Percentiles rank a stretch among this genome's conserved stretches.
Conservation (phyloP, 2,329 filamentous ascomycete species). For the Venturia oleaginea region DNA sequence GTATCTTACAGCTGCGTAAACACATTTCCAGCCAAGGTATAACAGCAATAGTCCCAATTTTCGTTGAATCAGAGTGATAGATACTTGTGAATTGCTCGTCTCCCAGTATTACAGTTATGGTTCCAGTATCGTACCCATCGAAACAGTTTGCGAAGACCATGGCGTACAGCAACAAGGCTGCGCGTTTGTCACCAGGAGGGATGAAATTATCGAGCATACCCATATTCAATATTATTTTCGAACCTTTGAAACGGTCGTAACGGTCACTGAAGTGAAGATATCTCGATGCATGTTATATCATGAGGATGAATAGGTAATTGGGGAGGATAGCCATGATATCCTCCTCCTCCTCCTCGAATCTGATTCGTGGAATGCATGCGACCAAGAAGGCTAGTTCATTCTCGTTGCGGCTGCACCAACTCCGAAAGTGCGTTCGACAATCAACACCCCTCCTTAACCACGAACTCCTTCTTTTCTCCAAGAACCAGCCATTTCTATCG, state of each 20-base stretch:
- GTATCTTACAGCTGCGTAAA: slow-evolving; percentile 33
- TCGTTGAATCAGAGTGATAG: slow-evolving; percentile 29
- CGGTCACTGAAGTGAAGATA: neutral
- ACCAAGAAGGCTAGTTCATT: neutral
- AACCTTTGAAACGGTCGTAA: neutral
- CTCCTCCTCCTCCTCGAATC: neutral
- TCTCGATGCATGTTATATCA: neutral
- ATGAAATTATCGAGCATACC: slow-evolving; percentile 28
- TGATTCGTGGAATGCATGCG: neutral
- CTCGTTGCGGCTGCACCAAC: neutral
- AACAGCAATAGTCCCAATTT: slow-evolving; percentile 31
- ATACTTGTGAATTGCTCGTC: slow-evolving; percentile 34
- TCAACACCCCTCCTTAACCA: too few species aligned
- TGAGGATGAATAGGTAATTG: neutral
- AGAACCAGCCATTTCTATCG: neutral
- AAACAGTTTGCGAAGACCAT: slow-evolving; percentile 34
- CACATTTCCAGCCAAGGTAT: slow-evolving; percentile 34
- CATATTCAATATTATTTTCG: slow-evolving; percentile 18
- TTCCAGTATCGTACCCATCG: slow-evolving; percentile 36
- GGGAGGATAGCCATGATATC: neutral
- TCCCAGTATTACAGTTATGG: slow-evolving; percentile 37
- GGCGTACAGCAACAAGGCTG: slow-evolving; percentile 29
- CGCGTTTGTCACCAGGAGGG: slow-evolving; percentile 31
- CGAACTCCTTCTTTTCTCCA: too few species aligned
- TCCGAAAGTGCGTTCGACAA: too few species aligned